Percentiles rank a stretch among this genome's conserved stretches.
These are phyloP conservation scores for Mycosphaerelloides madeirae DNA, from an alignment of 2,329 filamentous ascomycete genomes.

Conservation along the genomic window DNA sequence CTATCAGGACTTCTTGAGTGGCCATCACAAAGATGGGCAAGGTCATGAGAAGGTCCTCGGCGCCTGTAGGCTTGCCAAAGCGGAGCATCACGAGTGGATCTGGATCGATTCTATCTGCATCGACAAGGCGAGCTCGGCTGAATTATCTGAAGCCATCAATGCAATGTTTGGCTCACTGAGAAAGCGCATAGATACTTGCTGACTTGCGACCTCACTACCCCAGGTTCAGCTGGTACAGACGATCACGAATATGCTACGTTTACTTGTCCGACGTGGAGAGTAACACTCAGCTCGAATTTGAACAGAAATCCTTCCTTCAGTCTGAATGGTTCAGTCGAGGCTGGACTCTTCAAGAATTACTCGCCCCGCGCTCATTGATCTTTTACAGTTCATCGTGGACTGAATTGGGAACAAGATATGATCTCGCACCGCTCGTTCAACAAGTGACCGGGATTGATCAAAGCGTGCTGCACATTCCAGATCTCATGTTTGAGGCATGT, in stretches of 20 bases:
- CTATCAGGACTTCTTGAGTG: constrained; percentile 3
- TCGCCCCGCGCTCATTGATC: background rate
- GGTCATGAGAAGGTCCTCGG: background rate
- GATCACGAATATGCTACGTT: background rate
- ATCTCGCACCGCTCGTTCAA: constrained; percentile 11
- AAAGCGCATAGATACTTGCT: too few relatives aligned
- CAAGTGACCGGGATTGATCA: constrained; percentile 26
- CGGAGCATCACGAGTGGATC: constrained; percentile 12
- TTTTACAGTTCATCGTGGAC: background rate
- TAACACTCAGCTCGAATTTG: too few relatives aligned
- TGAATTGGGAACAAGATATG: background rate
- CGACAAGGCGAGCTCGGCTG: constrained; percentile 18
- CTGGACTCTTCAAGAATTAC: background rate
- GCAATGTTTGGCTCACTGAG: background rate
- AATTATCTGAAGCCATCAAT: constrained; percentile 10
- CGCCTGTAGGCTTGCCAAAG: background rate
- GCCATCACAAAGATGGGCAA: background rate
- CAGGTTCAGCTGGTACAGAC: too few relatives aligned
- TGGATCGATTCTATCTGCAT: constrained; percentile 24
- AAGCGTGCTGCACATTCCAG: too few relatives aligned
- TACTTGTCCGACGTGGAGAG: background rate
- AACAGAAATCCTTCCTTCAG: background rate
- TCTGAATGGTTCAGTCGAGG: background rate
- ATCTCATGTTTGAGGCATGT: too few relatives aligned
- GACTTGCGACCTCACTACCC: too few relatives aligned